Evolutionary conservation across 768 basidiomycete genomes (phyloP).

Genomic region (Auricularia sp.): DNA sequence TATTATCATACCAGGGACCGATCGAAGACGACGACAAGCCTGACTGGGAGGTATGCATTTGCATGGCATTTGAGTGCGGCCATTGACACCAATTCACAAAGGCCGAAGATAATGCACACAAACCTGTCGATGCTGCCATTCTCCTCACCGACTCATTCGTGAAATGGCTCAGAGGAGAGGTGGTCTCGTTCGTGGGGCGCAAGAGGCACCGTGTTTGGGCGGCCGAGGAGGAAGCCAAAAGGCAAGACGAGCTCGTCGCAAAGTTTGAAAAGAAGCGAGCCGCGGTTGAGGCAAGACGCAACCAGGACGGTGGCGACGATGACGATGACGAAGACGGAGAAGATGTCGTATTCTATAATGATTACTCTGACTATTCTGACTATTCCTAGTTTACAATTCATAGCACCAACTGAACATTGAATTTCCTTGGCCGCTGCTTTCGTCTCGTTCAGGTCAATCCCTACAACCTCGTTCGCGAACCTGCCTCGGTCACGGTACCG

Average conservation of each 20-base stretch:
- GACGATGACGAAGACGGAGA: not conserved
- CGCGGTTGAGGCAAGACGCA: not conserved
- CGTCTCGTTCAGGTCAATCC: too few relatives aligned
- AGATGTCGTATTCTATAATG: not conserved
- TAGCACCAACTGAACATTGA: too few relatives aligned
- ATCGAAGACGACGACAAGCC: not conserved
- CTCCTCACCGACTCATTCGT: slow-evolving; percentile 15
- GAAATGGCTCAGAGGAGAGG: slow-evolving; percentile 16
- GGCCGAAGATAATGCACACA: slow-evolving; percentile 13
- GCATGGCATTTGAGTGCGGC: not conserved
- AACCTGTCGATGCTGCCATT: slow-evolving; percentile 13
- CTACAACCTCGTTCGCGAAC: too few relatives aligned
- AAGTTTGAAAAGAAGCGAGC: not conserved
- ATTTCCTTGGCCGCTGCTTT: too few relatives aligned
- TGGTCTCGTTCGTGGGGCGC: slow-evolving; percentile 15
- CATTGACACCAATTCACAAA: not conserved
- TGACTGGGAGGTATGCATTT: not conserved
- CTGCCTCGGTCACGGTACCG: too few relatives aligned
- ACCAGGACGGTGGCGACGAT: not conserved
- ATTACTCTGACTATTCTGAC: not conserved
- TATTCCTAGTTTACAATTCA: not conserved
- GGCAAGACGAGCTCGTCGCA: not conserved
- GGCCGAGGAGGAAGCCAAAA: slow-evolving; percentile 9
- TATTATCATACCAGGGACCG: not conserved
- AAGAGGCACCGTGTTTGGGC: slow-evolving; percentile 16